Conservation (phyloP, 2,329 filamentous ascomycete genomes). For the Colletotrichum liaoningense region DNA sequence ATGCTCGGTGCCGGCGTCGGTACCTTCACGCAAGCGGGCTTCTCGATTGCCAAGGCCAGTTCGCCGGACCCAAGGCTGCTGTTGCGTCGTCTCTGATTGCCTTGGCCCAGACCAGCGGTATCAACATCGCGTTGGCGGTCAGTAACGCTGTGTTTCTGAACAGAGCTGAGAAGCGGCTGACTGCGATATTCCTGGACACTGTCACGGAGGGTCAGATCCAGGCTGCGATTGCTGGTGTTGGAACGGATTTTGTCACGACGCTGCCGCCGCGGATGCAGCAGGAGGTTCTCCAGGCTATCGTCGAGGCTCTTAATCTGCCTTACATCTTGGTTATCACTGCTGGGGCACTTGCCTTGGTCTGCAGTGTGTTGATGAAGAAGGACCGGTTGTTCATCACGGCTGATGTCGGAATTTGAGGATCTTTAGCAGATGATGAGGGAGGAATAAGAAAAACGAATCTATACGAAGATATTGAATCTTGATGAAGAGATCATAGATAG, state of each 20-base stretch:
- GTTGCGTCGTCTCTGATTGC: slow-evolving; percentile 21
- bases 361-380: slow-evolving; percentile 29
- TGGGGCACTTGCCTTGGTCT: slow-evolving; percentile 47
- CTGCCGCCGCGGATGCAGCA: slow-evolving; percentile 35
- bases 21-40: slow-evolving; percentile 46
- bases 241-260: slow-evolving; percentile 20
- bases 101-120: slow-evolving; percentile 27
- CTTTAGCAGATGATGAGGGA: neutral
- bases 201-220: slow-evolving; percentile 39
- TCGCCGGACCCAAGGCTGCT: slow-evolving; percentile 11
- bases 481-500: too few relatives aligned
- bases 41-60: slow-evolving; percentile 35
- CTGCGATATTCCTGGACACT: slow-evolving; percentile 37
- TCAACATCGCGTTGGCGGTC: slow-evolving; percentile 30
- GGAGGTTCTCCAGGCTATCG: slow-evolving; percentile 41
- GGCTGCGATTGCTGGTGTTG: slow-evolving; percentile 39
- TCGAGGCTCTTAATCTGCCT: slow-evolving; percentile 35
- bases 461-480: too few relatives aligned
- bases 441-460: too few relatives aligned
- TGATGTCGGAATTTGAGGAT: neutral
- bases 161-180: slow-evolving; percentile 41
- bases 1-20: slow-evolving; percentile 54
- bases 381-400: slow-evolving; percentile 29
- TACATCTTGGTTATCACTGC: slow-evolving; percentile 48
- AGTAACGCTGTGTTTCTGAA: slow-evolving; percentile 46